Conservation (phyloP, 139 green algal genomes). For the Coelastrella sp. region DNA sequence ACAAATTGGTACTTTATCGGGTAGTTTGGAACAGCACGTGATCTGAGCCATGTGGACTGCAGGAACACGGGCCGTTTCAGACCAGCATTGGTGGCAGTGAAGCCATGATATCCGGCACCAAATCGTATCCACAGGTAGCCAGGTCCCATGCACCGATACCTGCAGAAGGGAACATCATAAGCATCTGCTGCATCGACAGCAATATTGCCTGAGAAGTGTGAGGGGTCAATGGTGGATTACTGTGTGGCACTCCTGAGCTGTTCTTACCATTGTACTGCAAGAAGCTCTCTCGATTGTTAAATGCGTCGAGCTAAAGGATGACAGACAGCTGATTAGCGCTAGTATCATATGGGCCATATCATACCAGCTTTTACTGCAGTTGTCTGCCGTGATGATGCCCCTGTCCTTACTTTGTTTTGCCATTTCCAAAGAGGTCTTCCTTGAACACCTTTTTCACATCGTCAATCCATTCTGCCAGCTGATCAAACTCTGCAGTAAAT, state of each 20-base stretch:
- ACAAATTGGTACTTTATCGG: constrained; percentile 34
- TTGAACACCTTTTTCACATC: constrained; percentile 38
- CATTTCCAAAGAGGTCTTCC: constrained; percentile 24
- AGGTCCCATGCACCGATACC: neutral
- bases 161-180: neutral
- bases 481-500: constrained; percentile 32
- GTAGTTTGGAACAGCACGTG: neutral
- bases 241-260: too few relatives aligned
- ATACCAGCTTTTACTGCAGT: too few relatives aligned
- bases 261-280: too few relatives aligned
- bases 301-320: too few relatives aligned
- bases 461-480: constrained; percentile 18
- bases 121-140: constrained; percentile 28
- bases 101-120: neutral
- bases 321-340: too few relatives aligned
- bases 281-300: too few relatives aligned
- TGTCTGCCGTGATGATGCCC: neutral
- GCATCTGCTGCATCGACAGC: too few relatives aligned
- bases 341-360: too few relatives aligned
- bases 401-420: neutral
- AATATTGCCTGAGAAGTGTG: too few relatives aligned
- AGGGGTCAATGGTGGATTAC: too few relatives aligned
- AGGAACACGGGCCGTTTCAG: constrained; percentile 47
- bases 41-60: constrained; percentile 48
- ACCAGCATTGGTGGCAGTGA: constrained; percentile 7